phyloP scores from a whole-genome alignment of 2,329 filamentous ascomycete genomes.

The Aspergillus neoniger region DNA sequence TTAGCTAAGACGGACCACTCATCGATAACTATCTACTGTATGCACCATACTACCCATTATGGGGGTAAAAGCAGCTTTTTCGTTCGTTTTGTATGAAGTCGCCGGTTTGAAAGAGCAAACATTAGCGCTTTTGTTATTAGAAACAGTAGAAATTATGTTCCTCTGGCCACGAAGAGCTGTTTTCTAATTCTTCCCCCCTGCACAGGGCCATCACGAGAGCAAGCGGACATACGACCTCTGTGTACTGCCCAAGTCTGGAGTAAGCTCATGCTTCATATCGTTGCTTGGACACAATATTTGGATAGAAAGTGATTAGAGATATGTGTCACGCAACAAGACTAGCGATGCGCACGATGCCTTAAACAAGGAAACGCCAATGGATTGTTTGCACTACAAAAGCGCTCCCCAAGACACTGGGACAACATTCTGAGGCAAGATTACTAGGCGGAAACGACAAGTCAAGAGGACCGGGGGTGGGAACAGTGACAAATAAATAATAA shows the following conservation, averaged over 20 bases:
- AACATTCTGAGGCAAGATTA: slow-evolving; percentile 22
- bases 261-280: neutral
- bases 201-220: neutral
- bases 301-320: slow-evolving; percentile 2
- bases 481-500: neutral
- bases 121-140: no score
- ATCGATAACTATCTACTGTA: no score
- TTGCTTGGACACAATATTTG: slow-evolving; percentile 1
- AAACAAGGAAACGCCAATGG: neutral
- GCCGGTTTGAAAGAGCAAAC: neutral
- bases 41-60: no score
- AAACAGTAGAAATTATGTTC: slow-evolving; percentile 11
- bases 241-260: neutral
- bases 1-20: neutral
- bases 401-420: neutral
- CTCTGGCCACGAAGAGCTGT: neutral
- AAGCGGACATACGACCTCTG: neutral
- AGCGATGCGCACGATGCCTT: neutral
- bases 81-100: no score
- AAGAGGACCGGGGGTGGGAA: neutral
- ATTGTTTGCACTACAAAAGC: neutral
- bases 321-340: neutral
- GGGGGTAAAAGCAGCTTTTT: no score
- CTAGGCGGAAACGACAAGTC: neutral
- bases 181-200: neutral